phyloP scores from a whole-genome alignment of 208 protist genomes.

The Leishmania mexicana region DNA sequence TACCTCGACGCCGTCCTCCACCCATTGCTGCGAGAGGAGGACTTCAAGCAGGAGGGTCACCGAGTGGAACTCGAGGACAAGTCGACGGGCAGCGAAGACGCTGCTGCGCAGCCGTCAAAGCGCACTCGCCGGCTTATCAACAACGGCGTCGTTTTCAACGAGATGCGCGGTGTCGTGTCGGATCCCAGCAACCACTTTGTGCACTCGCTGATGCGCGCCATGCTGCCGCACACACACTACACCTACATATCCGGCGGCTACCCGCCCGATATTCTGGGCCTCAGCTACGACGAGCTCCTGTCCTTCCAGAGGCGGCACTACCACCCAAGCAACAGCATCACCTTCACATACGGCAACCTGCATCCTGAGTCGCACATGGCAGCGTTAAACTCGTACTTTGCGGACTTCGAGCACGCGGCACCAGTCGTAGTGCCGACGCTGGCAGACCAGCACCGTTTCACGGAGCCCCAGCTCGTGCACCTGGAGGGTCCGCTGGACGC shows the following conservation, averaged over 20 bases:
- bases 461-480: slow-evolving; percentile 40
- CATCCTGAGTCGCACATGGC: slow-evolving; percentile 76
- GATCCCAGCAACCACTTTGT: slow-evolving; percentile 85
- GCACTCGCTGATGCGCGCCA: slow-evolving; percentile 61
- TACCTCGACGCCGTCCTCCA: slow-evolving; percentile 95
- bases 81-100: slow-evolving; percentile 7
- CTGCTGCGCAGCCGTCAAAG: neutral
- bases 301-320: slow-evolving; percentile 91
- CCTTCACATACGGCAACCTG: slow-evolving; percentile 88
- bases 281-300: slow-evolving; percentile 89
- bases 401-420: slow-evolving; percentile 38
- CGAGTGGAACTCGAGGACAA: slow-evolving; percentile 79
- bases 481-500: slow-evolving; percentile 81
- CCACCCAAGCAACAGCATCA: slow-evolving; percentile 92
- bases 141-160: slow-evolving; percentile 95
- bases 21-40: slow-evolving; percentile 86
- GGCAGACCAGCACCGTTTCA: slow-evolving; percentile 51
- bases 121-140: slow-evolving; percentile 50
- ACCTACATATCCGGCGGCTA: slow-evolving; percentile 90
- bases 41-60: slow-evolving; percentile 94
- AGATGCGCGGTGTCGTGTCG: slow-evolving; percentile 94
- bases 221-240: slow-evolving; percentile 92
- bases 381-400: slow-evolving; percentile 75
- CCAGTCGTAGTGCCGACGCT: slow-evolving; percentile 64
- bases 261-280: slow-evolving; percentile 82